Conservation (phyloP, 108 stramenopile species). For the Cyclostephanos invisitatus region DNA sequence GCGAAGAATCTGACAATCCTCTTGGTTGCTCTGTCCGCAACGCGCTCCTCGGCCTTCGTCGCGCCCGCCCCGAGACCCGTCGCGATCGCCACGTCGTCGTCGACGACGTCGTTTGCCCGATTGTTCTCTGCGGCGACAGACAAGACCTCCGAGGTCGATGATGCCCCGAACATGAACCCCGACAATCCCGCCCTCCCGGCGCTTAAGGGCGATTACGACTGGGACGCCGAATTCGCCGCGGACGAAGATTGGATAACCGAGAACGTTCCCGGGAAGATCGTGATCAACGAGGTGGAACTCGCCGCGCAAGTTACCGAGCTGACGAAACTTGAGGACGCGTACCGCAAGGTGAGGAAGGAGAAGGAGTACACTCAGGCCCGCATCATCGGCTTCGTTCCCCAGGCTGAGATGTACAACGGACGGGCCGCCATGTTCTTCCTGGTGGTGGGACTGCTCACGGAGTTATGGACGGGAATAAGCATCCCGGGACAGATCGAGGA, state of each 20-base stretch:
- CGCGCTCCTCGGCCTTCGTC: constrained; percentile 16
- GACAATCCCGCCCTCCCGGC: constrained; percentile 76
- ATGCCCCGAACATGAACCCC: constrained; percentile 67
- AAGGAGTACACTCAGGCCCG: constrained; percentile 70
- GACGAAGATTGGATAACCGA: constrained; percentile 87
- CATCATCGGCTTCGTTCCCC: constrained; percentile 71
- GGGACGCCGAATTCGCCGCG: constrained; percentile 80
- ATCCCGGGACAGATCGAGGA: constrained; percentile 93
- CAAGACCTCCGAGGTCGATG: constrained; percentile 27
- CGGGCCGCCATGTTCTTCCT: constrained; percentile 95
- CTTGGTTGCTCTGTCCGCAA: constrained; percentile 18
- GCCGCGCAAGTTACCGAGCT: constrained; percentile 79
- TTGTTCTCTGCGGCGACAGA: constrained; percentile 9
- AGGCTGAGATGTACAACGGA: constrained; percentile 84
- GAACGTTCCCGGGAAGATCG: constrained; percentile 86
- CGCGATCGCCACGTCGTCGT: constrained; percentile 1
- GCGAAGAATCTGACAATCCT: constrained; percentile 23
- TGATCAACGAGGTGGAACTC: constrained; percentile 75
- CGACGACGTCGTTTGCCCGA: not conserved
- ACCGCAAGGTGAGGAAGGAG: constrained; percentile 59
- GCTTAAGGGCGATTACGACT: constrained; percentile 86
- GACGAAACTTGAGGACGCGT: constrained; percentile 71
- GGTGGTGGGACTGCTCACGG: constrained; percentile 90
- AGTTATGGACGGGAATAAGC: constrained; percentile 88
- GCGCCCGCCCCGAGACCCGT: constrained; percentile 10